A percentile compares a stretch with the other conserved stretches of the same genome.
These are phyloP conservation scores for Proliferodiscus dingleyae DNA, from an alignment of 2,329 filamentous ascomycete species.

Conservation along the genomic window DNA sequence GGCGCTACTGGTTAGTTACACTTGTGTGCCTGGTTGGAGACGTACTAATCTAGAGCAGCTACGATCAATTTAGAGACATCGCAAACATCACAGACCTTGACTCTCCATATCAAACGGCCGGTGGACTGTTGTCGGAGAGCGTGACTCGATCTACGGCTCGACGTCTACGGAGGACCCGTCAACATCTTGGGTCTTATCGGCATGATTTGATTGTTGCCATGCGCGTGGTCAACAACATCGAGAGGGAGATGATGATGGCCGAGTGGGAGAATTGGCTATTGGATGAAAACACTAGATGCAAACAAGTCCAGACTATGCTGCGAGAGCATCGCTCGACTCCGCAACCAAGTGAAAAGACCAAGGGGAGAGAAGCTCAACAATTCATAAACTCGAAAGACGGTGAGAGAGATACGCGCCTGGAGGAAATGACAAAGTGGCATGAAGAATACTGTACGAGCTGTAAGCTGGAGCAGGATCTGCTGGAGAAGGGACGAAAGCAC, in stretches of 20 bases:
- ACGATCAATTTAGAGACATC: constrained; percentile 57
- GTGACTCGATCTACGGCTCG: constrained; percentile 50
- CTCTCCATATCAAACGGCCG: constrained; percentile 49
- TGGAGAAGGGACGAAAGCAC: constrained; percentile 20
- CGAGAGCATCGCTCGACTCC: constrained; percentile 26
- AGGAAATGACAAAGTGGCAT: constrained; percentile 51
- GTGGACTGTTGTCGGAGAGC: constrained; percentile 41
- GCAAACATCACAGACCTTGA: constrained; percentile 55
- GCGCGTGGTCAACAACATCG: constrained; percentile 82
- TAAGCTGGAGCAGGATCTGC: constrained; percentile 29
- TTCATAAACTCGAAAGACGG: constrained; percentile 18
- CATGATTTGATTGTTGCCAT: constrained; percentile 90
- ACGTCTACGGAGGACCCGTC: constrained; percentile 72
- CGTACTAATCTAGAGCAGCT: constrained; percentile 37
- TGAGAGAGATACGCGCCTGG: constrained; percentile 32
- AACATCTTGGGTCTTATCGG: constrained; percentile 76
- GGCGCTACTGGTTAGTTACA: constrained; percentile 46
- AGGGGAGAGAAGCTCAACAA: constrained; percentile 16
- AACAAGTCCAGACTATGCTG: constrained; percentile 50
- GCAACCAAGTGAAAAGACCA: constrained; percentile 26
- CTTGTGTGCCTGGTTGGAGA: background rate
- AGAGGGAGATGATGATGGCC: constrained; percentile 75
- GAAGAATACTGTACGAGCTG: constrained; percentile 60
- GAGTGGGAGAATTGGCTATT: constrained; percentile 93
- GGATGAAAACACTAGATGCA: constrained; percentile 73